These are phyloP conservation scores for Thermomyces lanuginosus DNA, from an alignment of 2,329 filamentous ascomycete genomes.

Conservation along the genomic window DNA sequence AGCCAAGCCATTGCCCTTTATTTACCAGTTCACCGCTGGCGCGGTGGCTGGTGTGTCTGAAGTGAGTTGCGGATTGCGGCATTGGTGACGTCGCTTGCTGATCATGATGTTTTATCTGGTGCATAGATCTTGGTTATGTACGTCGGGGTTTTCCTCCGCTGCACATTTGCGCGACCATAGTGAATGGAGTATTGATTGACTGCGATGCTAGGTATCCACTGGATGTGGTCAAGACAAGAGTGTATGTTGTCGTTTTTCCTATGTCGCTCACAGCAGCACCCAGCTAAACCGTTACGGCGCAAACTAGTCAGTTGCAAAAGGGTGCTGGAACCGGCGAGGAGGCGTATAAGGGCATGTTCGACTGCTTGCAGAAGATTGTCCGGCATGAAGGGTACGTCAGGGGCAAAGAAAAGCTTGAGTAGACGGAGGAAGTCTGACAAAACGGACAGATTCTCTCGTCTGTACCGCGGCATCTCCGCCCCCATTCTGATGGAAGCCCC, in stretches of 20 bases:
- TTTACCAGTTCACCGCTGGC: constrained; percentile 90
- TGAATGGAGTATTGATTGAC: constrained; percentile 3
- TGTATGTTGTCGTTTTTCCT: constrained; percentile 41
- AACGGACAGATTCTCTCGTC: constrained; percentile 54
- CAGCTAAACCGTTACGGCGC: not conserved
- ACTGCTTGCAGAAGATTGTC: constrained; percentile 96
- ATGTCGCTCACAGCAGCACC: no score
- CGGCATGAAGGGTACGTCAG: constrained; percentile 69
- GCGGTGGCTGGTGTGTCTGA: constrained; percentile 96
- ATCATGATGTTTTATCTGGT: not conserved
- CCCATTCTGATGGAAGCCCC: constrained; percentile 96
- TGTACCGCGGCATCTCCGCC: constrained; percentile 90
- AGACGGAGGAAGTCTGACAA: not conserved
- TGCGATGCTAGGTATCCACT: constrained; percentile 65
- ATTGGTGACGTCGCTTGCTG: constrained; percentile 8
- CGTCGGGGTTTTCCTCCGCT: constrained; percentile 3
- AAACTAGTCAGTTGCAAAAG: constrained; percentile 64
- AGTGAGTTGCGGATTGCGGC: constrained; percentile 39
- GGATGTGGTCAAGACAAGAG: constrained; percentile 95
- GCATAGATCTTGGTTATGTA: constrained; percentile 17
- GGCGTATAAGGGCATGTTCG: constrained; percentile 88
- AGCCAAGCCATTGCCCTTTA: constrained; percentile 69
- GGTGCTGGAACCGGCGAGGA: constrained; percentile 56
- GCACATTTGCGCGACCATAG: not conserved
- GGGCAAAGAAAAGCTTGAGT: not conserved